Percentiles rank a stretch among this genome's conserved stretches.
phyloP scores from a whole-genome alignment of 192 early-diverging fungal genomes.

The Coemansia sp. region DNA sequence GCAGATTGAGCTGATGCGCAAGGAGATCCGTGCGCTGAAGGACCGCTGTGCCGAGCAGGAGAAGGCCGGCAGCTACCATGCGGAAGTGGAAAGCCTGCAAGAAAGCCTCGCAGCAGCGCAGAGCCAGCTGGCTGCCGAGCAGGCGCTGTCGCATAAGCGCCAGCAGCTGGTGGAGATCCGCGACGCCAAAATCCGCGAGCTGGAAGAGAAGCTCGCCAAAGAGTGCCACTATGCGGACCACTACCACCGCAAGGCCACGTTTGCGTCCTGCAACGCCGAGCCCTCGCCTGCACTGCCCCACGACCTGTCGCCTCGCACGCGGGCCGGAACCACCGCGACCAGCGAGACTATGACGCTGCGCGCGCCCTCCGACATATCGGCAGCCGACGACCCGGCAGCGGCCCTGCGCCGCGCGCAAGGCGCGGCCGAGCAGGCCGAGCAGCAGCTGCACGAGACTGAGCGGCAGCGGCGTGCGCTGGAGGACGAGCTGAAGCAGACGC shows the following conservation, averaged over 20 bases:
- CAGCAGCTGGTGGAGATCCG: conserved; percentile 19
- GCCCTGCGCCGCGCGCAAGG: not conserved
- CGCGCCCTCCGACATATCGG: conserved; percentile 37
- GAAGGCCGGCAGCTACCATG: conserved; percentile 15
- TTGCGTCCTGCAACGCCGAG: conserved; percentile 7
- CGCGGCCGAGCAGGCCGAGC: conserved; percentile 2
- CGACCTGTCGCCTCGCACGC: conserved; percentile 19
- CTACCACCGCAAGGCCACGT: conserved; percentile 15
- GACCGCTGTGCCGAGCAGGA: conserved; percentile 13
- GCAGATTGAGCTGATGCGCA: conserved; percentile 23
- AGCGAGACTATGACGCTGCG: conserved; percentile 49
- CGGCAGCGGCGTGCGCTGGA: conserved; percentile 9
- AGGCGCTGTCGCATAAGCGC: conserved; percentile 11
- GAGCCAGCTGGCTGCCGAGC: conserved; percentile 12
- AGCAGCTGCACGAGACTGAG: conserved; percentile 14
- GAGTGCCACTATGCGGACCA: conserved; percentile 20
- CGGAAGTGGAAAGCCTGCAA: conserved; percentile 18
- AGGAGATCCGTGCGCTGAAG: conserved; percentile 15
- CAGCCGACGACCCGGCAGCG: not conserved
- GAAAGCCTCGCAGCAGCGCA: conserved; percentile 8
- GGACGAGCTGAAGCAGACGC: conserved; percentile 13
- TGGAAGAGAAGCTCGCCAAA: conserved; percentile 28
- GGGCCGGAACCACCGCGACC: conserved; percentile 34
- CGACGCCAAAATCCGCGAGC: conserved; percentile 19
- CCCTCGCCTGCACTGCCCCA: conserved; percentile 1